phyloP scores from a whole-genome alignment of 2,329 filamentous ascomycete species.

The Emydomyces testavorans region DNA sequence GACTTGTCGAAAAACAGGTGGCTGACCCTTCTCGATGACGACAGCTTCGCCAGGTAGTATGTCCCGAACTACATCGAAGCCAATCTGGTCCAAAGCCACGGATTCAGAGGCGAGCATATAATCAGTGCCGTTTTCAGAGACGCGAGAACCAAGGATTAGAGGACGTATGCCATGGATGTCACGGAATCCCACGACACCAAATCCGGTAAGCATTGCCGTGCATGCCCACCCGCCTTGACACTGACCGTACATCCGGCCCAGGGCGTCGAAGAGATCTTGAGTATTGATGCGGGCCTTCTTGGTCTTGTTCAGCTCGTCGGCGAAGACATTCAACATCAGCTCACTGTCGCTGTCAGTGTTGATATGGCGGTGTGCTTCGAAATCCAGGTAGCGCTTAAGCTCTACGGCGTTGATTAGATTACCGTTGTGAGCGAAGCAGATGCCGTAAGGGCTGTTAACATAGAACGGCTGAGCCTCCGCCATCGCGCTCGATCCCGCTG shows the following conservation, averaged over 20 bases:
- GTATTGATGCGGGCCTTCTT: not conserved
- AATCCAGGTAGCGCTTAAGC: not conserved
- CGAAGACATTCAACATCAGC: not conserved
- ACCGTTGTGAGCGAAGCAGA: not conserved
- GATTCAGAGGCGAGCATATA: not conserved
- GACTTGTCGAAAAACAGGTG: not conserved
- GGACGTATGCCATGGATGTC: not conserved
- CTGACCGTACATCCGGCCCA: not conserved
- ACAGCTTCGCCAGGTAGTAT: not conserved
- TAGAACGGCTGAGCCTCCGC: not conserved
- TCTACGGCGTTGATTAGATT: not conserved
- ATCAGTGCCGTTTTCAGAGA: not conserved
- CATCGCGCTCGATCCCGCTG: not conserved
- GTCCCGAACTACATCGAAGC: not conserved
- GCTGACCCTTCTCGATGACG: not conserved
- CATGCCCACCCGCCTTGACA: not conserved
- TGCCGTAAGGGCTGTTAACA: not conserved
- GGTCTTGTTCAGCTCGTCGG: too few relatives aligned
- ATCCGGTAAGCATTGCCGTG: not conserved
- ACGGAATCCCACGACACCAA: not conserved
- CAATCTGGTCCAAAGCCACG: not conserved
- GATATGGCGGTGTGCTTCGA: not conserved
- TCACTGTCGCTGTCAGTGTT: not conserved
- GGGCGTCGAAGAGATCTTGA: not conserved
- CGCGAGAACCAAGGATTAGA: not conserved